Conservation (phyloP, 768 basidiomycete species). For the Auricularia sp. region DNA sequence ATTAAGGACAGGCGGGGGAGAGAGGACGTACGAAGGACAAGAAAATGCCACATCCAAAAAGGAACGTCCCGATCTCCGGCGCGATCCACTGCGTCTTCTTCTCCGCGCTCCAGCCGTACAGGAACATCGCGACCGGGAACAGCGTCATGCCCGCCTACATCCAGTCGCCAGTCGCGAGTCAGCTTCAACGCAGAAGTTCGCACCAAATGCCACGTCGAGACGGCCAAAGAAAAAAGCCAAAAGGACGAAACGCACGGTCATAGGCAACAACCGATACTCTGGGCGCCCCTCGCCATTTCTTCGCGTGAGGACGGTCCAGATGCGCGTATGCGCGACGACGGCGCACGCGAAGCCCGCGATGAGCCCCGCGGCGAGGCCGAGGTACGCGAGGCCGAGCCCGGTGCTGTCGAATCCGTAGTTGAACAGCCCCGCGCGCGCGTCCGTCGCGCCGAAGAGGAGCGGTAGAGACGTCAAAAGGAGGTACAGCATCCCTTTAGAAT, state of each 20-base stretch:
- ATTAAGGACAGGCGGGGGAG: neutral
- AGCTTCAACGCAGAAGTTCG: neutral
- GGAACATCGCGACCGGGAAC: neutral
- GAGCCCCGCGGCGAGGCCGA: neutral
- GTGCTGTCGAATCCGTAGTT: conserved; percentile 5
- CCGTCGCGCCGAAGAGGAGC: conserved; percentile 1
- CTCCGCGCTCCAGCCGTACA: conserved; percentile 2
- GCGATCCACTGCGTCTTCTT: neutral
- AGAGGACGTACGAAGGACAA: neutral
- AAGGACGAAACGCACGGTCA: conserved; percentile 1
- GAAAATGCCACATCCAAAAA: neutral
- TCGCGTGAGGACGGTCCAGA: conserved; percentile 2
- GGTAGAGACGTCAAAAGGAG: conserved; percentile 3
- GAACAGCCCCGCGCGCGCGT: neutral
- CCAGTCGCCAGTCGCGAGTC: neutral
- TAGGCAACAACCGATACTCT: conserved; percentile 4
- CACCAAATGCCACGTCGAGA: too few species aligned
- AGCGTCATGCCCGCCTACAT: conserved; percentile 2
- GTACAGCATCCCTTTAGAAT: neutral
- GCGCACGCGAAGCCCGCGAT: neutral
- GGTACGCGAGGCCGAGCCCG: neutral
- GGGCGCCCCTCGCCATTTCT: conserved; percentile 4
- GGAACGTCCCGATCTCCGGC: neutral
- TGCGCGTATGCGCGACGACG: neutral
- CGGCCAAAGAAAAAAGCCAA: too few species aligned